Evolutionary conservation across 108 stramenopile genomes (phyloP).

Genomic region (Cyclotella kingstonii): DNA sequence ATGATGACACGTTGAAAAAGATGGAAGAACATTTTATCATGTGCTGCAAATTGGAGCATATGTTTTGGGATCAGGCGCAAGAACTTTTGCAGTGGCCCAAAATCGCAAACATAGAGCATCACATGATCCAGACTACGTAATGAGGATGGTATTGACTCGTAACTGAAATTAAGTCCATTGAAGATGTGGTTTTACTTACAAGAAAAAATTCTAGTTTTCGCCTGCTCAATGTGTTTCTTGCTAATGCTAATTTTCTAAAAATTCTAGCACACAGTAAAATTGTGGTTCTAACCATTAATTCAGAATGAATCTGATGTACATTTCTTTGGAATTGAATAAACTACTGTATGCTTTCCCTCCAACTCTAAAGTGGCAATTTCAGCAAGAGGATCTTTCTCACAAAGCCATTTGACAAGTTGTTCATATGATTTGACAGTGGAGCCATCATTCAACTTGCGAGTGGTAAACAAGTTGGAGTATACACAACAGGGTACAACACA

Average conservation of each 20-base stretch:
- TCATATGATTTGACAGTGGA: slow-evolving; percentile 32
- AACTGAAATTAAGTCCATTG: too few species aligned
- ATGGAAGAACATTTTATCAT: slow-evolving; percentile 80
- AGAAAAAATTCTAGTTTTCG: too few species aligned
- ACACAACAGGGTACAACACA: slow-evolving; percentile 55
- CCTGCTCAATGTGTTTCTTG: too few species aligned
- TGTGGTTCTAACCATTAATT: too few species aligned
- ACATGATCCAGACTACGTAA: too few species aligned
- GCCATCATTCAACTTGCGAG: slow-evolving; percentile 32
- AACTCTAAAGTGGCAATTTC: slow-evolving; percentile 31
- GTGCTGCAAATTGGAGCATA: slow-evolving; percentile 84
- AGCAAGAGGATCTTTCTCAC: slow-evolving; percentile 29
- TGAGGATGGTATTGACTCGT: too few species aligned
- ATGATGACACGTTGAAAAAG: slow-evolving; percentile 44
- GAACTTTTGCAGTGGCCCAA: slow-evolving; percentile 63
- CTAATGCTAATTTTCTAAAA: too few species aligned
- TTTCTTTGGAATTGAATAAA: slow-evolving; percentile 30
- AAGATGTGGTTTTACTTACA: too few species aligned
- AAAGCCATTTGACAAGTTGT: slow-evolving; percentile 34
- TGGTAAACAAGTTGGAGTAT: slow-evolving; percentile 30
- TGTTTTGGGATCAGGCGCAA: slow-evolving; percentile 87
- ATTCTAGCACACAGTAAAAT: too few species aligned
- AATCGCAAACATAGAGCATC: background rate
- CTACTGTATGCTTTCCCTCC: slow-evolving; percentile 47
- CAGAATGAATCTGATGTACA: too few species aligned